These are phyloP conservation scores for Serendipita vermifera DNA, from an alignment of 768 basidiomycete genomes.

Conservation along the genomic window DNA sequence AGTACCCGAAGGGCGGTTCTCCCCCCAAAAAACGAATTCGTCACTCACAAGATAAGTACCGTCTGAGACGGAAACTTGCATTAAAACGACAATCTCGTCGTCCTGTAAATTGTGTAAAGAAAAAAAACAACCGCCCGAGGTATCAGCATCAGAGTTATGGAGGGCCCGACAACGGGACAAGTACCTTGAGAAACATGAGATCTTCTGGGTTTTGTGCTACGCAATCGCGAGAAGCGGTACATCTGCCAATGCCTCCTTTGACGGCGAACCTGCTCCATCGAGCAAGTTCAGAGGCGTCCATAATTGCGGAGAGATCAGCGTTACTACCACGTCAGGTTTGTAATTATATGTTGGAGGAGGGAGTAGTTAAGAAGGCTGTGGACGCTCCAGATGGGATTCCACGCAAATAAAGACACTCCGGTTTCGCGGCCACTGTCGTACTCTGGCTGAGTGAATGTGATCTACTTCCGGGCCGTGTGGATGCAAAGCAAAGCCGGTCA, in stretches of 20 bases:
- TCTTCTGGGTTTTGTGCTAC: conserved; percentile 61
- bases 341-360: too few species aligned
- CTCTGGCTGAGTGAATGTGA: too few species aligned
- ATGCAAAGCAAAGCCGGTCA: too few species aligned
- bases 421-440: conserved; percentile 9
- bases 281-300: conserved; percentile 61
- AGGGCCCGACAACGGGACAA: neutral
- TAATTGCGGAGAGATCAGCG: conserved; percentile 22
- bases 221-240: conserved; percentile 60
- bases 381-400: neutral
- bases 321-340: too few species aligned
- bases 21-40: too few species aligned
- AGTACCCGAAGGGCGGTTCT: neutral
- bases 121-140: neutral
- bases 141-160: neutral
- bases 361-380: neutral
- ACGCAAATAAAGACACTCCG: neutral
- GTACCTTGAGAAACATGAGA: conserved; percentile 75
- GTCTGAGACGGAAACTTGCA: conserved; percentile 46
- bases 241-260: conserved; percentile 76
- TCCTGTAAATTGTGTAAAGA: conserved; percentile 32
- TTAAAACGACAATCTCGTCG: conserved; percentile 65
- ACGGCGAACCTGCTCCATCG: conserved; percentile 76
- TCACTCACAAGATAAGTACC: conserved; percentile 49
- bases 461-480: too few species aligned